A percentile compares a stretch with the other conserved stretches of the same genome.
These are phyloP conservation scores for Colletotrichum lupini DNA, from an alignment of 2,329 filamentous ascomycete species.

Conservation along the genomic window DNA sequence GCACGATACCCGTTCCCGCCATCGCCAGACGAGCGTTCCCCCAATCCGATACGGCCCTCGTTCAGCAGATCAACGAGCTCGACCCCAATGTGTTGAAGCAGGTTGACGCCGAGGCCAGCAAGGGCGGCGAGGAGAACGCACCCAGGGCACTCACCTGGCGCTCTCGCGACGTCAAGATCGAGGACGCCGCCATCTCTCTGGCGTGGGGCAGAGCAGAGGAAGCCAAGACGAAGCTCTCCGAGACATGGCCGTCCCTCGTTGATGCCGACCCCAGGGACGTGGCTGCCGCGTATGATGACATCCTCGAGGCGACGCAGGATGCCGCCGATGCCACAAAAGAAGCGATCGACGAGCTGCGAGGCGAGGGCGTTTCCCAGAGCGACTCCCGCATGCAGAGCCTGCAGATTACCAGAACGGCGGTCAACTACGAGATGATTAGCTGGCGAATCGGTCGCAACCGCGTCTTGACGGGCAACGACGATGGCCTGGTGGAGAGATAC, in stretches of 20 bases:
- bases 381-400: constrained; percentile 91
- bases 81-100: constrained; percentile 76
- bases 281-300: constrained; percentile 89
- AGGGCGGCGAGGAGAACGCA: constrained; percentile 64
- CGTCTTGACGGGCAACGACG: constrained; percentile 83
- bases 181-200: constrained; percentile 91
- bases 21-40: constrained; percentile 86
- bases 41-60: constrained; percentile 68
- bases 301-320: constrained; percentile 91
- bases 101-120: constrained; percentile 58
- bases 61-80: constrained; percentile 75
- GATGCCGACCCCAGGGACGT: constrained; percentile 70
- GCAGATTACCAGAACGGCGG: constrained; percentile 90
- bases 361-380: constrained; percentile 84
- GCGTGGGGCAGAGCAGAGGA: constrained; percentile 77
- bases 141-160: constrained; percentile 88
- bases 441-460: constrained; percentile 96
- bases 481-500: constrained; percentile 74
- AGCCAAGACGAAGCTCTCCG: constrained; percentile 61
- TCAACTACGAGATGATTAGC: constrained; percentile 93
- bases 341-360: constrained; percentile 88
- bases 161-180: constrained; percentile 84
- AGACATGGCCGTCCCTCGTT: constrained; percentile 57
- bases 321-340: constrained; percentile 93
- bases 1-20: constrained; percentile 82